phyloP scores from a whole-genome alignment of 2,329 filamentous ascomycete genomes.

The Botrytis medusae region DNA sequence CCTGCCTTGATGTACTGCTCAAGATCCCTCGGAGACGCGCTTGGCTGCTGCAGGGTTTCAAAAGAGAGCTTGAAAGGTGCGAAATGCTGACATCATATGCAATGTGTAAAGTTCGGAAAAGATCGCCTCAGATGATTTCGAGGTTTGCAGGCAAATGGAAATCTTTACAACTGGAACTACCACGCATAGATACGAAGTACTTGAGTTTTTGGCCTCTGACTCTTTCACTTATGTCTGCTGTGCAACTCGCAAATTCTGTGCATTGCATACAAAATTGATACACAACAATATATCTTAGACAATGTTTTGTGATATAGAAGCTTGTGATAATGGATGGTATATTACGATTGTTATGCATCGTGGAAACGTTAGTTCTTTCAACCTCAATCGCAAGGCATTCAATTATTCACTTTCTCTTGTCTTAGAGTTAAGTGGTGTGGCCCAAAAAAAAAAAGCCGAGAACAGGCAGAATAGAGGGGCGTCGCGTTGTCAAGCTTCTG shows the following conservation, averaged over 20 bases:
- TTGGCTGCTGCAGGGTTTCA: not conserved
- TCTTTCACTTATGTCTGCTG: not conserved
- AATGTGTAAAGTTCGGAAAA: not conserved
- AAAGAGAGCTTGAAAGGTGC: not conserved
- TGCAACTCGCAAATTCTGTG: not conserved
- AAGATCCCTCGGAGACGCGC: not conserved
- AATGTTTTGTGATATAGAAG: not conserved
- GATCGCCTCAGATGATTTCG: not conserved
- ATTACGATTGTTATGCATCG: not conserved
- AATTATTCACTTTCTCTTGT: not conserved
- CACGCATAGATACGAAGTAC: not conserved
- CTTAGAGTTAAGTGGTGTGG: not conserved
- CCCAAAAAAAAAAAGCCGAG: constrained; percentile 9
- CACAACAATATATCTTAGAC: not conserved
- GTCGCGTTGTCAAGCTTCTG: constrained; percentile 19
- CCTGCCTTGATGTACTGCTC: not conserved
- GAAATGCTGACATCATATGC: not conserved
- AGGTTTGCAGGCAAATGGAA: not conserved
- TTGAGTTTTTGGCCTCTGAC: not conserved
- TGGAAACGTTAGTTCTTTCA: not conserved
- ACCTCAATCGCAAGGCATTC: constrained; percentile 17
- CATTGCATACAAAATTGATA: not conserved
- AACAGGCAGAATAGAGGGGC: constrained; percentile 19
- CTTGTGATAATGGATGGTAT: not conserved
- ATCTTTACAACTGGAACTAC: not conserved